Evolutionary conservation across 257 asterid genomes (phyloP).

Genomic region (Penstemon davidsonii): DNA sequence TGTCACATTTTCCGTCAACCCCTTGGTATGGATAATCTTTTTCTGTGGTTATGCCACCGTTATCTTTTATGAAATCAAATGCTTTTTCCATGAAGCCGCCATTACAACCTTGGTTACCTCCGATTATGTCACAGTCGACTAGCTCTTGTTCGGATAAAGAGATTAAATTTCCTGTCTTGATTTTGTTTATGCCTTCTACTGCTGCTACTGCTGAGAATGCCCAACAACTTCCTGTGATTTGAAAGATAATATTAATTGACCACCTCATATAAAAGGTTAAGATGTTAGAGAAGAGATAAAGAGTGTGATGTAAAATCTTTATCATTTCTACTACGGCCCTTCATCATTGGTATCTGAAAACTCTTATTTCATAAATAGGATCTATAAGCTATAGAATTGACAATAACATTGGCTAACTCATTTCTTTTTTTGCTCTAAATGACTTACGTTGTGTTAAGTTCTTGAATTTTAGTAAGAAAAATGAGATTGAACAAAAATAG

Average conservation of each 20-base stretch:
- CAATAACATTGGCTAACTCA: too few species aligned
- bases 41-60: slow-evolving; percentile 52
- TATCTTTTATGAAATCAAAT: slow-evolving; percentile 43
- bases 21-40: slow-evolving; percentile 50
- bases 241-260: slow-evolving; percentile 6
- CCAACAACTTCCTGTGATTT: slow-evolving; percentile 69
- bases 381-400: background rate
- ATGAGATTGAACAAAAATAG: background rate
- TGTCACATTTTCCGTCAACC: slow-evolving; percentile 36
- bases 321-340: too few species aligned
- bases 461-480: too few species aligned
- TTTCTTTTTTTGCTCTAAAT: too few species aligned
- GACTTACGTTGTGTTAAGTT: too few species aligned
- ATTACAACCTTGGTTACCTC: slow-evolving; percentile 46
- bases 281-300: too few species aligned
- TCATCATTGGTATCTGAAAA: too few species aligned
- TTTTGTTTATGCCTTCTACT: slow-evolving; percentile 61
- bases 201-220: slow-evolving; percentile 78
- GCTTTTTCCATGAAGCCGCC: slow-evolving; percentile 62
- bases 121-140: slow-evolving; percentile 52
- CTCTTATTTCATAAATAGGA: too few species aligned
- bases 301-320: too few species aligned
- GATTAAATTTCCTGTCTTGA: slow-evolving; percentile 56
- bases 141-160: slow-evolving; percentile 69
- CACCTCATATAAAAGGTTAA: too few species aligned